These are phyloP conservation scores for Cercospora berteroae DNA, from an alignment of 2,329 filamentous ascomycete genomes.

Conservation along the genomic window DNA sequence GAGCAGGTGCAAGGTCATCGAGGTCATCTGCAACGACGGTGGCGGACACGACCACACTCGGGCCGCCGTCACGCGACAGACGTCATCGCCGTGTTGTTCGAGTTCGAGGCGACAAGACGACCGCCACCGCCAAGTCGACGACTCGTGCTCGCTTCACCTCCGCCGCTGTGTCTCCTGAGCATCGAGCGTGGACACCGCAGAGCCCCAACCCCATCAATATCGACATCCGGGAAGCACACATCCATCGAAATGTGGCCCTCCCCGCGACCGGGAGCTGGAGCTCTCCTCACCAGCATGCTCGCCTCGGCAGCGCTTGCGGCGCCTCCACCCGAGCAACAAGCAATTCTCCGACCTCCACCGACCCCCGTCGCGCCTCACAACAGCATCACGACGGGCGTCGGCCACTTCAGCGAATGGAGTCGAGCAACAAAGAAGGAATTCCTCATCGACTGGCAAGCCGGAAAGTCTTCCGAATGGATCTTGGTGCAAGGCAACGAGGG, in stretches of 20 bases:
- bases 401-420: conserved; percentile 52
- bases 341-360: conserved; percentile 11
- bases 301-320: conserved; percentile 10
- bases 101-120: neutral
- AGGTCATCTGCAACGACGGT: neutral
- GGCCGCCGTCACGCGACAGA: neutral
- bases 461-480: conserved; percentile 45
- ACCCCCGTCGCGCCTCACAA: conserved; percentile 17
- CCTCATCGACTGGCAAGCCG: conserved; percentile 49
- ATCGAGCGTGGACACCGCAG: neutral
- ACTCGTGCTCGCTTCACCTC: neutral
- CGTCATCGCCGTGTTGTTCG: neutral
- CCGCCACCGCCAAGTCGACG: conserved; percentile 2
- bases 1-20: neutral
- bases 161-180: neutral
- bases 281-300: conserved; percentile 7
- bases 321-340: conserved; percentile 12
- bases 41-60: neutral
- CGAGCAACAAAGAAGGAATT: conserved; percentile 49
- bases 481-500: conserved; percentile 50
- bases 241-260: conserved; percentile 2
- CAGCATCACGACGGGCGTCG: conserved; percentile 45
- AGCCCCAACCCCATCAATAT: neutral
- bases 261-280: neutral
- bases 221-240: too few relatives aligned